Conservation (phyloP, 257 asterid genomes). For the Henckelia pumila region DNA sequence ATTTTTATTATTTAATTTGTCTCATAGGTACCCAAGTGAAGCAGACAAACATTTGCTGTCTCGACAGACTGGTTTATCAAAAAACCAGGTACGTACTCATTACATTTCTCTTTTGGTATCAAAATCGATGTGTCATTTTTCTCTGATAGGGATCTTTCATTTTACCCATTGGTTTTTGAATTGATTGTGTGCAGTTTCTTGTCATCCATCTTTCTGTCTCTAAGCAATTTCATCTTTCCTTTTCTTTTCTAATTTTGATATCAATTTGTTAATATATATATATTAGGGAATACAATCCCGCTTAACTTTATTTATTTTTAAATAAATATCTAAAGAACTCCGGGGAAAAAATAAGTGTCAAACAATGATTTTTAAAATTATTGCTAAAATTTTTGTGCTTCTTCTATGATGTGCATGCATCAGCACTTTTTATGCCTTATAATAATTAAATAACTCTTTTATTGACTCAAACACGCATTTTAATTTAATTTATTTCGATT, state of each 20-base stretch:
- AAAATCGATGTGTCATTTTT: constrained; percentile 35
- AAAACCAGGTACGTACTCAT: constrained; percentile 87
- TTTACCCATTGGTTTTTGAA: constrained; percentile 13
- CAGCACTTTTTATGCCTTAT: too few species aligned
- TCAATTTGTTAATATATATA: neutral
- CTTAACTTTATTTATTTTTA: too few species aligned
- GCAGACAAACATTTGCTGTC: constrained; percentile 97
- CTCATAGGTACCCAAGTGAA: constrained; percentile 83
- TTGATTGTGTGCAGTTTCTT: neutral
- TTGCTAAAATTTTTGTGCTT: neutral
- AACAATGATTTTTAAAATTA: too few species aligned
- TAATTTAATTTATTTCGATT: too few species aligned
- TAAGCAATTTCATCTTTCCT: too few species aligned
- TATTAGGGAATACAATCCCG: too few species aligned
- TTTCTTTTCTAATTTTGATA: too few species aligned
- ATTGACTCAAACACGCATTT: too few species aligned
- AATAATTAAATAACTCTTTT: too few species aligned
- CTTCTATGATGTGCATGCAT: neutral
- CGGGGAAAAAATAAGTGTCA: too few species aligned
- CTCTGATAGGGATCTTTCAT: constrained; percentile 48
- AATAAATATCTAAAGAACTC: too few species aligned
- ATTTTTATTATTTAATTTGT: neutral
- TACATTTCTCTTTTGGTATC: constrained; percentile 23
- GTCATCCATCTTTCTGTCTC: neutral
- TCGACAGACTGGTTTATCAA: constrained; percentile 88